A percentile compares a stretch with the other conserved stretches of the same genome.
These are phyloP conservation scores for Jackrogersella multiformis DNA, from an alignment of 495 filamentous ascomycete genomes.

Conservation along the genomic window DNA sequence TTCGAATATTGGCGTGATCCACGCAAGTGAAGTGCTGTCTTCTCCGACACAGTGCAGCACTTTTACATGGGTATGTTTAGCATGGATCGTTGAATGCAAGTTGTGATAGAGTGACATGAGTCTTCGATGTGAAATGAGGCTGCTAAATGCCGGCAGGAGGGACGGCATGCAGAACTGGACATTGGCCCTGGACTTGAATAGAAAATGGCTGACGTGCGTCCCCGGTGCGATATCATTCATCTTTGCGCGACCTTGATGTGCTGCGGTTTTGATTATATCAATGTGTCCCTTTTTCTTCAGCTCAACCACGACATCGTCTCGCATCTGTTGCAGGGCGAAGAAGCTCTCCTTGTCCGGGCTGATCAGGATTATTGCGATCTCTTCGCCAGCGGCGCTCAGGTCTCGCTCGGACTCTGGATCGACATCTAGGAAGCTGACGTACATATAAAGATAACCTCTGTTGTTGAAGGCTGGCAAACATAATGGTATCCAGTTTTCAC, in stretches of 20 bases:
- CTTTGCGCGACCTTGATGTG: slow-evolving; percentile 72
- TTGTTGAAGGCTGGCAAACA: slow-evolving; percentile 98
- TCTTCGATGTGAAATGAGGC: slow-evolving; percentile 71
- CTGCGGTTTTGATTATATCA: slow-evolving; percentile 75
- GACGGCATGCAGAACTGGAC: slow-evolving; percentile 95
- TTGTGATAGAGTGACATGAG: slow-evolving; percentile 85
- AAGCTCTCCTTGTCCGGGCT: slow-evolving; percentile 93
- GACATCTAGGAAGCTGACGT: slow-evolving; percentile 88
- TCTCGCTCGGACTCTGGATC: slow-evolving; percentile 39
- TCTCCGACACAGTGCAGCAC: slow-evolving; percentile 80
- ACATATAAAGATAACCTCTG: slow-evolving; percentile 98
- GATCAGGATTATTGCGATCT: slow-evolving; percentile 91
- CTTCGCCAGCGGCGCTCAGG: slow-evolving; percentile 58
- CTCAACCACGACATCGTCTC: slow-evolving; percentile 77
- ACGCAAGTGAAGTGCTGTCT: slow-evolving; percentile 81
- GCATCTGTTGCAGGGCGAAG: slow-evolving; percentile 86
- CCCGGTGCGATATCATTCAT: slow-evolving; percentile 79
- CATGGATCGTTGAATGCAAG: slow-evolving; percentile 84
- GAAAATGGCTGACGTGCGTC: slow-evolving; percentile 83
- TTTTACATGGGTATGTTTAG: slow-evolving; percentile 82
- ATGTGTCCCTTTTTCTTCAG: slow-evolving; percentile 80
- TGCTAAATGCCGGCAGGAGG: slow-evolving; percentile 75
- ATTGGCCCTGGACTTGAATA: slow-evolving; percentile 92
- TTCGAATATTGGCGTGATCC: slow-evolving; percentile 90
- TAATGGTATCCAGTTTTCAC: slow-evolving; percentile 97